Evolutionary conservation across 345 rosid species (phyloP), one percentile per base, ranked within the genome.

Genomic region (Arabidopsis arenosa): DNA sequence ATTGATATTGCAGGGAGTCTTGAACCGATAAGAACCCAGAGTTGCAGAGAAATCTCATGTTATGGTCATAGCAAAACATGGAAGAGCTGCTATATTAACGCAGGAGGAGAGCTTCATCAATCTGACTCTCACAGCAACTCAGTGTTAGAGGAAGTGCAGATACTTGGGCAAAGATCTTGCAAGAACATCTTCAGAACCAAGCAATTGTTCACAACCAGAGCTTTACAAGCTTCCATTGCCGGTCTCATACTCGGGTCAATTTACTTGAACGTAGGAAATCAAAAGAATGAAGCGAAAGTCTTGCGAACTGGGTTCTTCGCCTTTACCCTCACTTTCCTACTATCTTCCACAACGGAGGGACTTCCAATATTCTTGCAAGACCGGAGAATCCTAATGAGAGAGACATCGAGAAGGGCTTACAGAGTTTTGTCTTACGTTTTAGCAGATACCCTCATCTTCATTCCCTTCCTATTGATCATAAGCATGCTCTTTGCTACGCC

Each of bases 301-400:
- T 83, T 92, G 28, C 86, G 86, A 70, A 82, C 85, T 5, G 98
- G 98, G 17, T 89, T 91, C 63, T 93, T 93, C 23, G 98, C 92
- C 49, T 93, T 89, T 80, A 88, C 89, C 26, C 93, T 93, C 65
- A 93, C 93, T 33, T 89, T 93, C 89, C 55, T 93, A 75, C 83
- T 93, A 7, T 86, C 98, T 76, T 93, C 98, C 47, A 78, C 96
- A 49, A 90, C 98, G 48, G 98, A 93, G 81, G 98, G 89, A 47
- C 85, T 93, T 30, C 96, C 96, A 1, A 93, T 93, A 68, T 93
- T 85, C 87, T 80, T 93, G 72, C 92, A 89, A 76, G 98, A 93
- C 72, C 69, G 97, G 65, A 84, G 90, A 78, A 93, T 93, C 41
- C 53, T 93, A 23, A 87, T 83, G 89, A 83, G 88, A 61, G 97